Conservation (phyloP, 768 basidiomycete genomes). For the Kwoniella bestiolae region DNA sequence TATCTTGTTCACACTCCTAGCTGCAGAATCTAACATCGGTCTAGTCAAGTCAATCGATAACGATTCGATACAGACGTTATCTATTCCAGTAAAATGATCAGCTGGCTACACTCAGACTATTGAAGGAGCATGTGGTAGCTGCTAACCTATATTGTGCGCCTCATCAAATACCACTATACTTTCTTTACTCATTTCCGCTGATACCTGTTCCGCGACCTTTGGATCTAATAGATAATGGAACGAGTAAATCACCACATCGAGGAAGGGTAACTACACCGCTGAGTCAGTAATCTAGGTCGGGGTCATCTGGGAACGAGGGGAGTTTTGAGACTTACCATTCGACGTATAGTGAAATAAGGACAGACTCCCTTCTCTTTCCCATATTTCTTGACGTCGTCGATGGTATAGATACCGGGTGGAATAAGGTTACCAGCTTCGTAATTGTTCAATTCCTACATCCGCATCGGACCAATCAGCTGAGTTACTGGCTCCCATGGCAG, state of each 20-base stretch:
- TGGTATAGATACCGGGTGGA: conserved; percentile 85
- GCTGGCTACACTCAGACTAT: neutral
- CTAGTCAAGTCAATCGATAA: conserved; percentile 94
- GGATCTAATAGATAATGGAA: conserved; percentile 99
- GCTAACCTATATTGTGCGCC: conserved; percentile 94
- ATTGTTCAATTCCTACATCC: conserved; percentile 75
- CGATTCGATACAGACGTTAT: conserved; percentile 99
- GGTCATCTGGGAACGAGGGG: neutral
- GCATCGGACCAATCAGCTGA: conserved; percentile 1
- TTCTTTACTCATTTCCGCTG: conserved; percentile 95
- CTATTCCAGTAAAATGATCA: conserved; percentile 57
- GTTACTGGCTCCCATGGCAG: neutral
- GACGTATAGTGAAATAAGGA: conserved; percentile 92
- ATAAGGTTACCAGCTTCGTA: conserved; percentile 80
- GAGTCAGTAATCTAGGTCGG: neutral
- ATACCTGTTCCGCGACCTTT: conserved; percentile 98
- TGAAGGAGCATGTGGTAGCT: neutral
- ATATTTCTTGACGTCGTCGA: conserved; percentile 88
- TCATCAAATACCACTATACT: conserved; percentile 99
- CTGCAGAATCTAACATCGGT: conserved; percentile 95
- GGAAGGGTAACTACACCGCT: conserved; percentile 80
- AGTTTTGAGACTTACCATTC: conserved; percentile 71
- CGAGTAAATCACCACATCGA: conserved; percentile 95
- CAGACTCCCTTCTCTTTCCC: conserved; percentile 84
- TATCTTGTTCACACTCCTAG: conserved; percentile 80